A percentile compares a stretch with the other conserved stretches of the same genome.
Conservation (phyloP, 805 yeast genomes). For the Jamesozyma hellenica region DNA sequence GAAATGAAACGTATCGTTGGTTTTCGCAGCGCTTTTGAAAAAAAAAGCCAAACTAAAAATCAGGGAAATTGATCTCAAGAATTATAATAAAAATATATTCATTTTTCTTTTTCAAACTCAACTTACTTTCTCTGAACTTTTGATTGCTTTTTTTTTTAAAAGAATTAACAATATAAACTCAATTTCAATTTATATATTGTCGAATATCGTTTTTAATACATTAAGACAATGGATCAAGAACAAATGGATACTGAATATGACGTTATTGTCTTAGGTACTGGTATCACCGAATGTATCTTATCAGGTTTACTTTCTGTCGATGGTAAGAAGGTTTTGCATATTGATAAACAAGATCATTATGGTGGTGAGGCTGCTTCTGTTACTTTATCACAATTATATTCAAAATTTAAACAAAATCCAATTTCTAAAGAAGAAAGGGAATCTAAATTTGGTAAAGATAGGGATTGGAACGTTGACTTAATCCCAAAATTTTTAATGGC, state of each 20-base stretch:
- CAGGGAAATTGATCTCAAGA: too few relatives aligned
- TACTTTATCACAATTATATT: slow-evolving; percentile 57
- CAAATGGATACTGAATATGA: slow-evolving; percentile 92
- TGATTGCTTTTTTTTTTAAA: too few relatives aligned
- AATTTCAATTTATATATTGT: background rate
- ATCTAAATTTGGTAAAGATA: slow-evolving; percentile 70
- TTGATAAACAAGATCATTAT: slow-evolving; percentile 91
- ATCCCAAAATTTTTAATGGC: slow-evolving; percentile 97
- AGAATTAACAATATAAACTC: too few relatives aligned
- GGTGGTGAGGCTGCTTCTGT: slow-evolving; percentile 89
- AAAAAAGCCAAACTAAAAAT: too few relatives aligned
- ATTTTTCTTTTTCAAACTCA: too few relatives aligned
- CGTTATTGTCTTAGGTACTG: slow-evolving; percentile 88
- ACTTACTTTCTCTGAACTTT: too few relatives aligned
- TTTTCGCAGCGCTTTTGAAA: too few relatives aligned
- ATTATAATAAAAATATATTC: too few relatives aligned
- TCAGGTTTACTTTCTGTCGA: slow-evolving; percentile 94
- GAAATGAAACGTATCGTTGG: too few relatives aligned
- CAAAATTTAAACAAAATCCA: slow-evolving; percentile 77
- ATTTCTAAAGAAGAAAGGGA: slow-evolving; percentile 56
- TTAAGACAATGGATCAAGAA: slow-evolving; percentile 19
- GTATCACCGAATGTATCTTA: slow-evolving; percentile 92
- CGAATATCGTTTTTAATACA: background rate
- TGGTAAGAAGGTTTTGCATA: slow-evolving; percentile 93
- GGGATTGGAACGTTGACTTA: slow-evolving; percentile 97